Conservation (phyloP, 1,139 yeast species). For the Nadsonia commutata region DNA sequence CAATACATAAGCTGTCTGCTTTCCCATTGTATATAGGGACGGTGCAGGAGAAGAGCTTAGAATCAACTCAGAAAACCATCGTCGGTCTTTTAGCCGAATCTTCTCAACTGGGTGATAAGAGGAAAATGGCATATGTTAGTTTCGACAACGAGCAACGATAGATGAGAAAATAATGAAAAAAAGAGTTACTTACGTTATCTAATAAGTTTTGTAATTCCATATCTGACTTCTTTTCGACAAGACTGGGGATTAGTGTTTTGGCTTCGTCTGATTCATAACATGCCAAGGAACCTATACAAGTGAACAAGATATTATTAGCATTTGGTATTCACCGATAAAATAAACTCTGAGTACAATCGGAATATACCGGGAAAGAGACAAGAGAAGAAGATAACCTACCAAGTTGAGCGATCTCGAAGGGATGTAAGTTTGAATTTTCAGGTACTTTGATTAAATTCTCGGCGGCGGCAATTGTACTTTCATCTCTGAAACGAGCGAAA, state of each 20-base stretch:
- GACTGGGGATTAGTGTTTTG: constrained; percentile 79
- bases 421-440: constrained; percentile 58
- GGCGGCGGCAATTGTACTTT: constrained; percentile 86
- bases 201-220: constrained; percentile 76
- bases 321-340: too few species aligned
- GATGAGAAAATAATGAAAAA: too few species aligned
- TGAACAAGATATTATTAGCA: too few species aligned
- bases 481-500: constrained; percentile 82
- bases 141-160: too few species aligned
- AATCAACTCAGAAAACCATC: too few species aligned
- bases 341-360: too few species aligned
- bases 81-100: background rate
- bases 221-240: constrained; percentile 66
- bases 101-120: background rate
- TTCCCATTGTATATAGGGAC: too few species aligned
- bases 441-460: constrained; percentile 70
- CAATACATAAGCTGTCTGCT: too few species aligned
- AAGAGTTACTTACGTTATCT: constrained; percentile 45
- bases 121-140: too few species aligned
- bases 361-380: too few species aligned
- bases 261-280: constrained; percentile 98
- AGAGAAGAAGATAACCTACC: too few species aligned
- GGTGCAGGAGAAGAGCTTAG: too few species aligned
- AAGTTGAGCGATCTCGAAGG: constrained; percentile 89
- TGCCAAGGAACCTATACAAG: constrained; percentile 52